Evolutionary conservation across 345 rosid species (phyloP).

Genomic region (Kernera saxatilis): DNA sequence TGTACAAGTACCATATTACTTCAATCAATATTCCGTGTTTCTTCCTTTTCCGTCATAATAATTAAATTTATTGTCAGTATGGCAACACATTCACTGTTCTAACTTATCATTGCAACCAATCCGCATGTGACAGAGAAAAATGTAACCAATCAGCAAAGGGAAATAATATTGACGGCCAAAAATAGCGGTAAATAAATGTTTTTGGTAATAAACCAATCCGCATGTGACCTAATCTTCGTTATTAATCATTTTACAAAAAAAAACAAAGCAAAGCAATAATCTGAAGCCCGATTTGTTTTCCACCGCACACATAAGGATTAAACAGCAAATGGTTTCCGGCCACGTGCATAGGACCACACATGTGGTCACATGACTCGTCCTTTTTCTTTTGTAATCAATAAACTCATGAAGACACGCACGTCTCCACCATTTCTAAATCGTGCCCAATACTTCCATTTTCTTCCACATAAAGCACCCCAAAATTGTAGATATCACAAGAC

Average conservation of each 20-base stretch:
- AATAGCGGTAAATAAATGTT: too few species aligned
- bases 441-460: background rate
- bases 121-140: background rate
- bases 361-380: background rate
- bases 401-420: background rate
- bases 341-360: slow-evolving; percentile 3
- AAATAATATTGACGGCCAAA: too few species aligned
- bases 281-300: background rate
- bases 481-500: background rate
- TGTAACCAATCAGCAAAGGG: background rate
- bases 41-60: background rate
- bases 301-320: background rate
- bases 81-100: background rate
- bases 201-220: too few species aligned
- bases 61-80: background rate
- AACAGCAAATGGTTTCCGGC: background rate
- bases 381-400: background rate
- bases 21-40: background rate
- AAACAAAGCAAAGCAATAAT: too few species aligned
- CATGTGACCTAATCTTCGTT: too few species aligned
- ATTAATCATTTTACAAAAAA: too few species aligned
- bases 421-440: background rate
- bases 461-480: background rate
- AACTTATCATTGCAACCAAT: background rate
- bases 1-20: background rate